Evolutionary conservation across 352 stramenopile species (phyloP).

Genomic region (Aphanomyces cochlioides): DNA sequence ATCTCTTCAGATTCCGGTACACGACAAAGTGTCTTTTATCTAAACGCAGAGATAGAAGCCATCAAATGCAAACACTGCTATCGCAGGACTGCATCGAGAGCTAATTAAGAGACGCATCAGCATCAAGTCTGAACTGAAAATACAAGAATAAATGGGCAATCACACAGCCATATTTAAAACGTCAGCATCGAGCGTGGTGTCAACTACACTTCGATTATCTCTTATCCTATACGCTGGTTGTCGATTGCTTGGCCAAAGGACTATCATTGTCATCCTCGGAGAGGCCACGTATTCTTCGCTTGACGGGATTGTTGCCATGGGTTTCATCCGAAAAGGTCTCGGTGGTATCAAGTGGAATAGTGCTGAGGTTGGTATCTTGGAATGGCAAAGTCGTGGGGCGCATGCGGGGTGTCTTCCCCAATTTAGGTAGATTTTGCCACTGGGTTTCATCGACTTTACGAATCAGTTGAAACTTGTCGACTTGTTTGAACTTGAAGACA

Average conservation of each 20-base stretch:
- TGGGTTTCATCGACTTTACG: constrained; percentile 65
- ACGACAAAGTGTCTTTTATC: neutral
- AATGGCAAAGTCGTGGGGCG: neutral
- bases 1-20: too few species aligned
- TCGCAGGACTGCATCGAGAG: constrained; percentile 7
- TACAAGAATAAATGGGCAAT: too few species aligned
- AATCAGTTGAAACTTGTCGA: constrained; percentile 81
- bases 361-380: neutral
- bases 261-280: constrained; percentile 15
- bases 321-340: neutral
- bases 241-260: neutral
- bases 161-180: too few species aligned
- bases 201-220: too few species aligned
- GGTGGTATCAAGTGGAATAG: neutral
- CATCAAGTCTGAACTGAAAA: neutral
- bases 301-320: neutral
- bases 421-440: constrained; percentile 69
- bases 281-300: constrained; percentile 3
- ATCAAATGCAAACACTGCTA: neutral
- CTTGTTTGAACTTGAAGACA: constrained; percentile 88
- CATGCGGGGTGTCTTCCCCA: constrained; percentile 20
- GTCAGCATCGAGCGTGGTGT: too few species aligned
- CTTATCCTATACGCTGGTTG: neutral
- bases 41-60: neutral
- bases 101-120: constrained; percentile 16